Conservation (phyloP, 2,329 filamentous ascomycete species). For the Ophiosphaerella korrae region DNA sequence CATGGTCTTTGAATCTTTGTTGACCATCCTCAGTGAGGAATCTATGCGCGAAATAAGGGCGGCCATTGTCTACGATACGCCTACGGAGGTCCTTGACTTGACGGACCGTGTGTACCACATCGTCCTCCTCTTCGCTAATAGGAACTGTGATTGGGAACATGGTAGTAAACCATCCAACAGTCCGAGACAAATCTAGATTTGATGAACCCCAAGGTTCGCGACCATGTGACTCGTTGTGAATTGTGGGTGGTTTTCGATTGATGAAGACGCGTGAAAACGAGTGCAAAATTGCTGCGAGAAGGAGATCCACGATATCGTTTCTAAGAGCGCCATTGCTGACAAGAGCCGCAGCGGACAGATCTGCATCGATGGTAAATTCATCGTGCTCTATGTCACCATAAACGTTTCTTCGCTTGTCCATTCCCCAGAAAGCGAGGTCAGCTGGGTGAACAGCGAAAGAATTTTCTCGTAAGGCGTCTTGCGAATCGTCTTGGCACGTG, state of each 20-base stretch:
- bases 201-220: constrained; percentile 50
- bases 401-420: constrained; percentile 32
- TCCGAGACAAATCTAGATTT: constrained; percentile 59
- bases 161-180: constrained; percentile 66
- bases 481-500: constrained; percentile 11
- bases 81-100: constrained; percentile 60
- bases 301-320: constrained; percentile 60
- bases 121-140: constrained; percentile 52
- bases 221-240: constrained; percentile 52
- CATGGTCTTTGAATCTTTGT: constrained; percentile 44
- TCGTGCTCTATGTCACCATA: constrained; percentile 40
- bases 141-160: constrained; percentile 58
- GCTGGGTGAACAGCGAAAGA: constrained; percentile 20
- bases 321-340: constrained; percentile 51
- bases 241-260: constrained; percentile 56
- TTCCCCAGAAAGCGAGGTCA: constrained; percentile 37
- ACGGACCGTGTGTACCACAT: constrained; percentile 59
- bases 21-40: constrained; percentile 37
- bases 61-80: constrained; percentile 52
- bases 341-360: constrained; percentile 27
- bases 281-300: constrained; percentile 60
- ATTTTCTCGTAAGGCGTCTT: constrained; percentile 2
- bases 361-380: constrained; percentile 27
- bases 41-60: constrained; percentile 55
- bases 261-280: constrained; percentile 63